Evolutionary conservation across 352 stramenopile species (phyloP).

Genomic region (Plasmopara muralis): DNA sequence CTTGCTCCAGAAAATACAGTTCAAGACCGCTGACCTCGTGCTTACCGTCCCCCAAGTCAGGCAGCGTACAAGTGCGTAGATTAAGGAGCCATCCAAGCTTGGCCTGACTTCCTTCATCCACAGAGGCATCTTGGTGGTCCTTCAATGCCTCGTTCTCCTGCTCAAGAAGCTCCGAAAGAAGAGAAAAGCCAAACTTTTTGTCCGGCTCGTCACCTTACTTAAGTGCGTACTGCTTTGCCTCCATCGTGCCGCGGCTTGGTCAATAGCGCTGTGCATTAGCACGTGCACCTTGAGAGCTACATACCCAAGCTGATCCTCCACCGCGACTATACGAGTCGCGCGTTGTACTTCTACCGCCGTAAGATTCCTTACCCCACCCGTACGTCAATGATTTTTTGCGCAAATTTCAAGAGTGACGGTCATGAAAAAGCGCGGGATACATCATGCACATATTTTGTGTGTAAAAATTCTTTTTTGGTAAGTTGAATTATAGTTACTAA

Average conservation of each 20-base stretch:
- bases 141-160: slow-evolving; percentile 32
- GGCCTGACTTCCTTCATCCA: slow-evolving; percentile 12
- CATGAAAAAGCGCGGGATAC: too few species aligned
- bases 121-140: slow-evolving; percentile 6
- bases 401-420: too few species aligned
- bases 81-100: slow-evolving; percentile 74
- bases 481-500: too few species aligned
- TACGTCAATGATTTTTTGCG: slow-evolving; percentile 37
- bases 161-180: slow-evolving; percentile 54
- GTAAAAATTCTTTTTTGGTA: too few species aligned
- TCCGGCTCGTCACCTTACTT: slow-evolving; percentile 63
- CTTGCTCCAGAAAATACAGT: slow-evolving; percentile 94
- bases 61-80: slow-evolving; percentile 48
- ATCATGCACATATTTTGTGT: too few species aligned
- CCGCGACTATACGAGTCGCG: slow-evolving; percentile 43
- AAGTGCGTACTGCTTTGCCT: slow-evolving; percentile 50
- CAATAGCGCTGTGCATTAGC: slow-evolving; percentile 40
- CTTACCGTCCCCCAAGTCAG: slow-evolving; percentile 50
- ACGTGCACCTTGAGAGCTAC: slow-evolving; percentile 64
- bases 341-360: slow-evolving; percentile 7
- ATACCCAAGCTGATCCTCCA: slow-evolving; percentile 52
- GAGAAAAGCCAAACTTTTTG: slow-evolving; percentile 55
- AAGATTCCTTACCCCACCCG: slow-evolving; percentile 11
- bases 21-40: slow-evolving; percentile 88
- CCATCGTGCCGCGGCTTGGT: slow-evolving; percentile 43